Base-by-base conservation (phyloP, 2,329 filamentous ascomycete genomes). In the Sporothrix globosa region DNA sequence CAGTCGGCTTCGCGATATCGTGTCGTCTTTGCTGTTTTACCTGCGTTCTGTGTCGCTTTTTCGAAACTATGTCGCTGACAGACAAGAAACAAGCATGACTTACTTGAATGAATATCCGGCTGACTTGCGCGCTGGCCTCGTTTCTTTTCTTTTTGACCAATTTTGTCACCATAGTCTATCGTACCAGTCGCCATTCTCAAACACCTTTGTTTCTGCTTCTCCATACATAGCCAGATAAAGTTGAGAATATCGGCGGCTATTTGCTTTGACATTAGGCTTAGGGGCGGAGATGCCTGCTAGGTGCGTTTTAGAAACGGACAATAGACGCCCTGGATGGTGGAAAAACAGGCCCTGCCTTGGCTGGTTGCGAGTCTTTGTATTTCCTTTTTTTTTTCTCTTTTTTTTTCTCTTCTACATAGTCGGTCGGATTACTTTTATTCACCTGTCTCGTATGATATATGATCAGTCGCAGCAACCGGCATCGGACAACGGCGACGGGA, bases 381-480 rank as follows among this genome's bases (percentile, higher is more conserved):
- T 48, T 17, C 14, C 14, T 5, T 14, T 48, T 63, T 52, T 52
- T 52, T 34, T 17, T 34, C 2, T 68, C 53, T 48, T 5, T 27
- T 54, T 39, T 24, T 58, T 19, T 21, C 34, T 9, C 5, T 34
- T 9, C 6, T 34, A 34, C 34, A 9, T 7, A 6, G 7, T 34
- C 34, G 34, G 34, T 30, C 30, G 34, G 7, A 34, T 34, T 34
- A 34, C 34, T 34, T 34, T 34, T 30, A 30, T 34, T 34, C 7
- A 4, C 19, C 54, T 19, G 30, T 34, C n/a, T 53, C 48, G 61
- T 65, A 44, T 65, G 60, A 65, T 41, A 65, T 65, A 50, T 65
- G 60, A 65, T 34, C 21, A 34, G 46, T 61, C 58, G 24, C 30
- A 14, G 17, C 3, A 24, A 34, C 17, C 61, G 46, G 61, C 34